Evolutionary conservation across 192 early-diverging fungal genomes (phyloP).

Genomic region (Rhizophlyctis rosea): DNA sequence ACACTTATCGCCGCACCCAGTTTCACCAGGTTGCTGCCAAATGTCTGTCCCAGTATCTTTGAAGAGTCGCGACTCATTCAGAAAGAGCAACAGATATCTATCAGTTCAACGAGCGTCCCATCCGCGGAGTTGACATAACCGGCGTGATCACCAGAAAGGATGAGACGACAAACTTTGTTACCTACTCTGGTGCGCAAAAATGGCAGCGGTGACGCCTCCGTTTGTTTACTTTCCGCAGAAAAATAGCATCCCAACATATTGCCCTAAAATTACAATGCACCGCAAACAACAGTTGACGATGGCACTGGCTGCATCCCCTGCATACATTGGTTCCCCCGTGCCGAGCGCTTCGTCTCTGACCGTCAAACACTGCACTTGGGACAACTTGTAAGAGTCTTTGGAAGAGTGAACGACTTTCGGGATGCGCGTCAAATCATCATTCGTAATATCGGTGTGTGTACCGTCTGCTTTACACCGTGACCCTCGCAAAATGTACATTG

Average conservation of each 20-base stretch:
- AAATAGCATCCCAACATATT: not conserved
- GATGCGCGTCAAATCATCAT: constrained; percentile 14
- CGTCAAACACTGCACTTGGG: constrained; percentile 17
- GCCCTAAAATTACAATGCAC: too few relatives aligned
- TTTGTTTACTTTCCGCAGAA: too few relatives aligned
- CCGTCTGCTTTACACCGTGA: not conserved
- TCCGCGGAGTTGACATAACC: constrained; percentile 23
- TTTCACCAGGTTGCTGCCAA: constrained; percentile 8
- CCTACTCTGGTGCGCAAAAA: constrained; percentile 11
- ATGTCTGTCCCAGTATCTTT: not conserved
- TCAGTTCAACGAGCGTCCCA: constrained; percentile 5
- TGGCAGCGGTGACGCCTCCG: not conserved
- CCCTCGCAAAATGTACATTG: not conserved
- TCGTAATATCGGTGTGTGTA: constrained; percentile 11
- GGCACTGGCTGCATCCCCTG: constrained; percentile 21
- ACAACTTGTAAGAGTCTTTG: constrained; percentile 15
- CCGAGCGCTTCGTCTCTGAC: not conserved
- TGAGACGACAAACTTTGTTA: constrained; percentile 11
- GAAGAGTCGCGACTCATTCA: not conserved
- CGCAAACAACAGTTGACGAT: constrained; percentile 21
- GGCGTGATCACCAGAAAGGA: constrained; percentile 23
- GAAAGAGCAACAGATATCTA: constrained; percentile 12
- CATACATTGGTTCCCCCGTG: constrained; percentile 20
- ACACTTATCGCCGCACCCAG: constrained; percentile 2
- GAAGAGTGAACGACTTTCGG: constrained; percentile 16